These are phyloP conservation scores for Plantago ovata DNA, from an alignment of 257 asterid species.

Conservation along the genomic window DNA sequence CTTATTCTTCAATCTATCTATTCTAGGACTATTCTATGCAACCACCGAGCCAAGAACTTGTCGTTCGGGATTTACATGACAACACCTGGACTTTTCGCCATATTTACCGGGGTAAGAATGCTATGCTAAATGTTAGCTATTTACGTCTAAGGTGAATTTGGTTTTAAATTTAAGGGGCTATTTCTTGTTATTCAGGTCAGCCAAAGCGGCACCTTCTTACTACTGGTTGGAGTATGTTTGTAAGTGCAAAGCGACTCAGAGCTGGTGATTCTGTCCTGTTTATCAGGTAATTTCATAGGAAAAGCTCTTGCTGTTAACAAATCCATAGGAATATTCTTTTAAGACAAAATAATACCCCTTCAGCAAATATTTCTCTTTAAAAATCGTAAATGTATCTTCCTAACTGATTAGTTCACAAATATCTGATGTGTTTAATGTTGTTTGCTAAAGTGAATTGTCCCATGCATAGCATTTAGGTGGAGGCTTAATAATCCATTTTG, in stretches of 20 bases:
- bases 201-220: conserved; percentile 95
- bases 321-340: no score
- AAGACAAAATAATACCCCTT: no score
- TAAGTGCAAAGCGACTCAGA: conserved; percentile 88
- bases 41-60: conserved; percentile 96
- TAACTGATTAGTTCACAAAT: no score
- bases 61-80: conserved; percentile 85
- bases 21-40: conserved; percentile 85
- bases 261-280: conserved; percentile 94
- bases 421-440: no score
- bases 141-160: background rate
- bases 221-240: conserved; percentile 99
- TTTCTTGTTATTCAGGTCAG: conserved; percentile 58
- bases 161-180: background rate
- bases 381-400: no score
- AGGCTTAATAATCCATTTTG: background rate
- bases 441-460: no score
- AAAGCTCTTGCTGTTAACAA: background rate
- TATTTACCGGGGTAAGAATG: conserved; percentile 72
- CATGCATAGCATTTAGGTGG: no score
- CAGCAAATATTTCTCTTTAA: no score
- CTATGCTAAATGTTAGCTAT: background rate
- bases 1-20: background rate
- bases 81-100: conserved; percentile 96
- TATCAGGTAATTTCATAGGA: conserved; percentile 57